Conservation (phyloP, 768 basidiomycete genomes). For the Kwoniella europaea region DNA sequence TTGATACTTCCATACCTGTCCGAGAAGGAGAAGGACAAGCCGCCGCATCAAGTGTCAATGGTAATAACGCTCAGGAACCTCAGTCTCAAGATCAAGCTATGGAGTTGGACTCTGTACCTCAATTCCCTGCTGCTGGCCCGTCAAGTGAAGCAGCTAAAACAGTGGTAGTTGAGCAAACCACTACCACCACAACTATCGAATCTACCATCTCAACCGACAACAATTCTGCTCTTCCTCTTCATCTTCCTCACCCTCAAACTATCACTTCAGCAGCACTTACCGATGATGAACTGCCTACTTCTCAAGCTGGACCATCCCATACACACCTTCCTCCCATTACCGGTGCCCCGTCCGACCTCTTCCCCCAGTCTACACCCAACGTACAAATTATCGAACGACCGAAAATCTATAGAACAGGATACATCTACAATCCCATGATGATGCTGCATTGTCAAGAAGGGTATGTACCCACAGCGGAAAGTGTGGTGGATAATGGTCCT, state of each 20-base stretch:
- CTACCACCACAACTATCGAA: constrained; percentile 17
- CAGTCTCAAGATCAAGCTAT: constrained; percentile 7
- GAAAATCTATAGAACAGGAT: constrained; percentile 66
- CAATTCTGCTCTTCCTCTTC: neutral
- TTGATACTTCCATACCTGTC: constrained; percentile 14
- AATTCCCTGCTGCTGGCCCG: neutral
- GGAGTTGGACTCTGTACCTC: constrained; percentile 14
- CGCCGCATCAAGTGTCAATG: neutral
- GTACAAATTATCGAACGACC: constrained; percentile 1
- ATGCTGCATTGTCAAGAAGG: constrained; percentile 71
- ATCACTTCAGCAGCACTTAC: neutral
- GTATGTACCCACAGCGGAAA: constrained; percentile 44
- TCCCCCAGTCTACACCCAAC: constrained; percentile 1
- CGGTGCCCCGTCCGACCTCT: neutral
- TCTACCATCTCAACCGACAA: constrained; percentile 3
- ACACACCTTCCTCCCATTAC: neutral
- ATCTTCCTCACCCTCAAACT: neutral
- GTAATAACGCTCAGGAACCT: neutral
- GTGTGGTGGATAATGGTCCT: constrained; percentile 60
- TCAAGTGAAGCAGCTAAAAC: neutral
- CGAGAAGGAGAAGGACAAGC: neutral
- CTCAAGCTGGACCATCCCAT: constrained; percentile 12
- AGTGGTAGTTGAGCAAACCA: constrained; percentile 2
- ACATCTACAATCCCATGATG: constrained; percentile 87
- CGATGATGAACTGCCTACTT: neutral